These are phyloP conservation scores for Scheffersomyces coipomensis DNA, from an alignment of 805 yeast genomes.

Conservation along the genomic window DNA sequence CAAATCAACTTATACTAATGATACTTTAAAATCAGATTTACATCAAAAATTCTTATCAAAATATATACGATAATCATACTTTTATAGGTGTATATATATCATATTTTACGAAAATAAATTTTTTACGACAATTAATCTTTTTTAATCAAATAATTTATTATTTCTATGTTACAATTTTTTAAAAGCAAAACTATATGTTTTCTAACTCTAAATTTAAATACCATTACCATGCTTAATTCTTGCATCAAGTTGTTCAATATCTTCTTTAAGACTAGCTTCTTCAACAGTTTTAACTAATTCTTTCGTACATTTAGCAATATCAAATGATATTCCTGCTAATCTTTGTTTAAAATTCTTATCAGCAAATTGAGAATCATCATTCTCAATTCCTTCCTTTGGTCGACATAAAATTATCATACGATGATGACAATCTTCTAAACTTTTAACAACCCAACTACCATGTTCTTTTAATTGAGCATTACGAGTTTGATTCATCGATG, in stretches of 20 bases:
- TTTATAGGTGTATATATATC: too few species aligned
- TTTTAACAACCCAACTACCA: conserved; percentile 87
- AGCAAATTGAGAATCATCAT: conserved; percentile 63
- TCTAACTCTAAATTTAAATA: conserved; percentile 19
- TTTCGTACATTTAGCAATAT: conserved; percentile 93
- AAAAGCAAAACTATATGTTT: not conserved
- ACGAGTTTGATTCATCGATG: conserved; percentile 85
- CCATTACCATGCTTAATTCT: conserved; percentile 39
- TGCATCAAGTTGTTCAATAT: conserved; percentile 77
- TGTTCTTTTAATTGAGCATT: conserved; percentile 83
- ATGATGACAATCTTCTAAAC: conserved; percentile 78
- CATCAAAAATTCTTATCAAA: conserved; percentile 36
- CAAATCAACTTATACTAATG: conserved; percentile 23
- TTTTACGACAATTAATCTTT: too few species aligned
- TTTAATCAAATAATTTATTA: not conserved
- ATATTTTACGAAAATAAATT: too few species aligned
- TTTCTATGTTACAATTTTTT: not conserved
- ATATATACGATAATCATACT: conserved; percentile 27
- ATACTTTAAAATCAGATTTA: conserved; percentile 30
- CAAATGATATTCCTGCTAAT: conserved; percentile 93
- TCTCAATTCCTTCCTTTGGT: conserved; percentile 24
- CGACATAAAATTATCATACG: conserved; percentile 75
- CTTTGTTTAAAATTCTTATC: conserved; percentile 90
- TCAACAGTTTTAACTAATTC: conserved; percentile 95
- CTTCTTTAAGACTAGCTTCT: conserved; percentile 86